Evolutionary conservation across 768 basidiomycete genomes (phyloP).

Genomic region (Coprinellus micaceus): DNA sequence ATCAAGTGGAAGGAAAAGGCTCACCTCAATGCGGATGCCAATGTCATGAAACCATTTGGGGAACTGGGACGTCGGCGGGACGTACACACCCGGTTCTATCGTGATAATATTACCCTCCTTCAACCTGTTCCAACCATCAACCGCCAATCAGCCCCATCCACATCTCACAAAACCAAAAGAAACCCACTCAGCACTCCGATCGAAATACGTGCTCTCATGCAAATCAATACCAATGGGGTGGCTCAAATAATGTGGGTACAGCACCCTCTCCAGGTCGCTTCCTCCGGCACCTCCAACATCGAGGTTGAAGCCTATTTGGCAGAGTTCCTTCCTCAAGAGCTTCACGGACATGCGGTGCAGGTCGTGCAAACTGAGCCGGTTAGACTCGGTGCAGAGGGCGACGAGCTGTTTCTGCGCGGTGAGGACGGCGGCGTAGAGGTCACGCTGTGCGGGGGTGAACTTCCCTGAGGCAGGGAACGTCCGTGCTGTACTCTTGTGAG

Average conservation of each 20-base stretch:
- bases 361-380: slow-evolving; percentile 61
- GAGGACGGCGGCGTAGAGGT: slow-evolving; percentile 80
- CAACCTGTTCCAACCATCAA: slow-evolving; percentile 40
- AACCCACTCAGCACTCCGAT: slow-evolving; percentile 51
- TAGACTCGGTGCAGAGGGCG: slow-evolving; percentile 52
- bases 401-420: slow-evolving; percentile 68
- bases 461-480: slow-evolving; percentile 84
- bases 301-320: slow-evolving; percentile 71
- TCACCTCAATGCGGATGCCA: slow-evolving; percentile 87
- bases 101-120: slow-evolving; percentile 89
- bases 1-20: not conserved
- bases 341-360: slow-evolving; percentile 74
- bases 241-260: slow-evolving; percentile 92
- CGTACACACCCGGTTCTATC: slow-evolving; percentile 89
- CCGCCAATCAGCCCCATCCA: not conserved
- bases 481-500: slow-evolving; percentile 48
- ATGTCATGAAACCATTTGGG: slow-evolving; percentile 89
- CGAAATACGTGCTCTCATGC: slow-evolving; percentile 74
- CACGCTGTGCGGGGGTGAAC: slow-evolving; percentile 76
- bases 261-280: slow-evolving; percentile 60
- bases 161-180: not conserved
- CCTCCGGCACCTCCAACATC: slow-evolving; percentile 22
- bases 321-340: slow-evolving; percentile 66
- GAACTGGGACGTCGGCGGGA: slow-evolving; percentile 74
- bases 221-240: slow-evolving; percentile 94